phyloP scores from a whole-genome alignment of 1,139 yeast species.

The Blastobotrys capitulatus region DNA sequence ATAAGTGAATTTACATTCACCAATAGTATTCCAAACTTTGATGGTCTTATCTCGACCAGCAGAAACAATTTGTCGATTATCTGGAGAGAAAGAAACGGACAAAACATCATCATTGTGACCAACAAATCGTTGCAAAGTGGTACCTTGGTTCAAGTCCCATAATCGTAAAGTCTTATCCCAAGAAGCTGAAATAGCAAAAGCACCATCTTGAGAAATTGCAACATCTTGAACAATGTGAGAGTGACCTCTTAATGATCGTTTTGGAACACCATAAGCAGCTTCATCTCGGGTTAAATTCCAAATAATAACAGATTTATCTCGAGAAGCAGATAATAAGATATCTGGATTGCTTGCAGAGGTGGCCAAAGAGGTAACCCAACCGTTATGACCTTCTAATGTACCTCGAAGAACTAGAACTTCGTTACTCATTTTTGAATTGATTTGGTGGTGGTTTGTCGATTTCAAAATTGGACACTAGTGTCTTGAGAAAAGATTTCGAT shows the following conservation, averaged over 20 bases:
- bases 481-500: no score
- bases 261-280: conserved; percentile 96
- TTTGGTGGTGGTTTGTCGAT: not conserved
- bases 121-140: conserved; percentile 89
- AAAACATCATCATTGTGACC: conserved; percentile 98
- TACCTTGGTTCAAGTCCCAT: conserved; percentile 97
- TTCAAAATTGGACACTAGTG: no score
- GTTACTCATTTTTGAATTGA: conserved; percentile 26
- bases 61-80: conserved; percentile 97
- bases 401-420: conserved; percentile 99
- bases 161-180: conserved; percentile 99
- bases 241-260: conserved; percentile 97
- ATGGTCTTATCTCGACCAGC: conserved; percentile 99
- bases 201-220: conserved; percentile 97
- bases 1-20: conserved; percentile 96
- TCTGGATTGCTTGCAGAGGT: conserved; percentile 99
- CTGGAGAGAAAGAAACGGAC: conserved; percentile 94
- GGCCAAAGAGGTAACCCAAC: conserved; percentile 98
- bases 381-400: conserved; percentile 77
- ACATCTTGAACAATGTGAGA: conserved; percentile 98
- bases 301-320: conserved; percentile 98
- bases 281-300: conserved; percentile 99
- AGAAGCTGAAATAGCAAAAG: conserved; percentile 97
- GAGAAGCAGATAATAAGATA: conserved; percentile 94
- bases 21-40: conserved; percentile 99